Conservation (phyloP, 371 early-diverging fungal species). For the Mucor sp. region DNA sequence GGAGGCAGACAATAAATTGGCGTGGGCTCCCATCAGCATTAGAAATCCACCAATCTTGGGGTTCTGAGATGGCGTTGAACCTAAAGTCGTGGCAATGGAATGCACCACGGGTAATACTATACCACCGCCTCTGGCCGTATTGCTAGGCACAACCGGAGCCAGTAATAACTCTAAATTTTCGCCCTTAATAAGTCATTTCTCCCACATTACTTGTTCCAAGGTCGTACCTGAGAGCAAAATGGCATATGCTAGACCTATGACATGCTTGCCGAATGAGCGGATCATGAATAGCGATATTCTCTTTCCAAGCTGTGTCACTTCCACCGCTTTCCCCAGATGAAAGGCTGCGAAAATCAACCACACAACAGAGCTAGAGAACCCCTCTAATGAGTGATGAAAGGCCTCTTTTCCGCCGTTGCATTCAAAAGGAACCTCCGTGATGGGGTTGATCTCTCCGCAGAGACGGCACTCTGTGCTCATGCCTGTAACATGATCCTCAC, state of each 20-base stretch:
- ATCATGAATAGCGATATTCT: slow-evolving; percentile 62
- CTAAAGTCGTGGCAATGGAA: slow-evolving; percentile 59
- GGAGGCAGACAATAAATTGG: slow-evolving; percentile 69
- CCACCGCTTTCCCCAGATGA: slow-evolving; percentile 69
- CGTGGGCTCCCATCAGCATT: slow-evolving; percentile 55
- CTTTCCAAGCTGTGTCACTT: slow-evolving; percentile 60
- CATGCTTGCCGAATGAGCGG: slow-evolving; percentile 52
- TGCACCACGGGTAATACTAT: slow-evolving; percentile 70
- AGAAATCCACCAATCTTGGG: slow-evolving; percentile 53
- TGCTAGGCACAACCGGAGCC: slow-evolving; percentile 74
- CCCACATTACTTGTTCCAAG: neutral
- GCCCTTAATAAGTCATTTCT: too few relatives aligned
- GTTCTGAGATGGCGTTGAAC: slow-evolving; percentile 37
- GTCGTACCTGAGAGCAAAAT: slow-evolving; percentile 51
- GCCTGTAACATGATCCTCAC: slow-evolving; percentile 51
- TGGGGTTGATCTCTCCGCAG: slow-evolving; percentile 45
- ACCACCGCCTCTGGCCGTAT: slow-evolving; percentile 78
- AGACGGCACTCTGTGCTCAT: slow-evolving; percentile 52
- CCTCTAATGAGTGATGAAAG: slow-evolving; percentile 57
- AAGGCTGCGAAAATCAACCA: slow-evolving; percentile 77
- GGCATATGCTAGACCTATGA: slow-evolving; percentile 65
- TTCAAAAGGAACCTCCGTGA: slow-evolving; percentile 34
- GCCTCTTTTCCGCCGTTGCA: slow-evolving; percentile 60
- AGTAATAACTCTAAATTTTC: slow-evolving; percentile 51
- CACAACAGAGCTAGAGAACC: slow-evolving; percentile 63